These are phyloP conservation scores for Papiliotrema laurentii DNA, from an alignment of 1,284 basidiomycete genomes.

Conservation along the genomic window DNA sequence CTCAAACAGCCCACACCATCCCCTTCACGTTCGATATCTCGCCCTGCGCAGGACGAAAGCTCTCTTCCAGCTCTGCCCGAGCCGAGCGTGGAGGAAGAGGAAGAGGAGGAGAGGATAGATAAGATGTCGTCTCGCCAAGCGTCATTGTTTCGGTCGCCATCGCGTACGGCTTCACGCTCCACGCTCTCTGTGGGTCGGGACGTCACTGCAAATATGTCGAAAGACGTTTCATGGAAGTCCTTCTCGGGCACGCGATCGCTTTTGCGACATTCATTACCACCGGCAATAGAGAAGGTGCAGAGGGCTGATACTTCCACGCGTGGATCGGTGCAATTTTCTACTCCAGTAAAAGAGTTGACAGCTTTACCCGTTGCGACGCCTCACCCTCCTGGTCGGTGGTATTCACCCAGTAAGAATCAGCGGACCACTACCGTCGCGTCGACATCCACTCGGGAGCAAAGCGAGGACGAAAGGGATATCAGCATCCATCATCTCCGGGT, in stretches of 20 bases:
- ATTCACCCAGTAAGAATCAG: too few relatives aligned
- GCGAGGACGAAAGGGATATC: slow-evolving; percentile 15
- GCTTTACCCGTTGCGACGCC: slow-evolving; percentile 12
- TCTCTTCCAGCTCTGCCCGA: slow-evolving; percentile 28
- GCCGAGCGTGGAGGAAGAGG: slow-evolving; percentile 7
- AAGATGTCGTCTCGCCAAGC: slow-evolving; percentile 23
- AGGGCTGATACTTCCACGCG: too few relatives aligned
- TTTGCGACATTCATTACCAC: background rate
- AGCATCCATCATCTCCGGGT: slow-evolving; percentile 24
- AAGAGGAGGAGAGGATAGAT: slow-evolving; percentile 16
- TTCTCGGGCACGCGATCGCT: background rate
- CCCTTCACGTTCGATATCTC: background rate
- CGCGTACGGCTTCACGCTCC: slow-evolving; percentile 4
- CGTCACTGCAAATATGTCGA: background rate
- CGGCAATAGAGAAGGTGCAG: too few relatives aligned
- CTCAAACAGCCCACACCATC: background rate
- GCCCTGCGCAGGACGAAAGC: slow-evolving; percentile 6
- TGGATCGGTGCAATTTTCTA: background rate
- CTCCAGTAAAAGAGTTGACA: background rate
- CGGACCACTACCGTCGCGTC: too few relatives aligned
- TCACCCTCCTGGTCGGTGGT: slow-evolving; percentile 29
- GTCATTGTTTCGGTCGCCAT: slow-evolving; percentile 22
- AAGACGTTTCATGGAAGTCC: slow-evolving; percentile 1
- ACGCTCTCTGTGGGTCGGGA: background rate
- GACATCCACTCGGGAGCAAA: too few relatives aligned